These are phyloP conservation scores for Boletus insuetus DNA, from an alignment of 768 basidiomycete genomes.

Conservation along the genomic window DNA sequence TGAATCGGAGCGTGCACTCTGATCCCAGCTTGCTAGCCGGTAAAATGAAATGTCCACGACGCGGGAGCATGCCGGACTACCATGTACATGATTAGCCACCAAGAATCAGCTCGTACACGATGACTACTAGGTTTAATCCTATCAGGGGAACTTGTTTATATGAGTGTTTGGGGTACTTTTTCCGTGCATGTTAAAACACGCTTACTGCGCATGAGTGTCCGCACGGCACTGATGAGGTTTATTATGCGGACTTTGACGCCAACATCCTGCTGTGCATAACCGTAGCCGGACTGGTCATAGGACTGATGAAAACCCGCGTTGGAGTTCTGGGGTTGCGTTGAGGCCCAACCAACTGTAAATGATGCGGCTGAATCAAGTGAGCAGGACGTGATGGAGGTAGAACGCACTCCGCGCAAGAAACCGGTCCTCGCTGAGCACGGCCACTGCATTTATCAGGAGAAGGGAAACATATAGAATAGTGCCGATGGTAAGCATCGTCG, in stretches of 20 bases:
- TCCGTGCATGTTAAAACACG: constrained; percentile 25
- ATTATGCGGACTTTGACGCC: constrained; percentile 84
- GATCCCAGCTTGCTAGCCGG: constrained; percentile 10
- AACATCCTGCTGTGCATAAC: constrained; percentile 52
- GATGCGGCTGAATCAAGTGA: constrained; percentile 18
- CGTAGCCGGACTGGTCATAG: constrained; percentile 65
- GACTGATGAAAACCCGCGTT: constrained; percentile 60
- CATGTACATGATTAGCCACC: constrained; percentile 41
- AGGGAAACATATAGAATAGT: constrained; percentile 82
- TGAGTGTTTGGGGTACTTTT: constrained; percentile 17
- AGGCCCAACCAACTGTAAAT: constrained; percentile 82
- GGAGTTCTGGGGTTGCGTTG: constrained; percentile 55
- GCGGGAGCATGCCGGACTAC: constrained; percentile 11
- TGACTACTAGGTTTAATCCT: constrained; percentile 80
- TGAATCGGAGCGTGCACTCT: constrained; percentile 3
- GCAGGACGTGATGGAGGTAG: not conserved
- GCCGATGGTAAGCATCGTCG: constrained; percentile 58
- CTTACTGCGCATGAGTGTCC: constrained; percentile 97
- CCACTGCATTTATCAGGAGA: constrained; percentile 91
- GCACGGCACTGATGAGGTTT: constrained; percentile 90
- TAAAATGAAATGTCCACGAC: constrained; percentile 16
- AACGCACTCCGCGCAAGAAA: constrained; percentile 88
- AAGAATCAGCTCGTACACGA: constrained; percentile 78
- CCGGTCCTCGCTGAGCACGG: constrained; percentile 92
- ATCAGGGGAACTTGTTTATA: constrained; percentile 81